Evolutionary conservation across 2,329 filamentous ascomycete species (phyloP), one percentile per base, ranked within the genome.

Genomic region (Colletotrichum lindemuthianum): DNA sequence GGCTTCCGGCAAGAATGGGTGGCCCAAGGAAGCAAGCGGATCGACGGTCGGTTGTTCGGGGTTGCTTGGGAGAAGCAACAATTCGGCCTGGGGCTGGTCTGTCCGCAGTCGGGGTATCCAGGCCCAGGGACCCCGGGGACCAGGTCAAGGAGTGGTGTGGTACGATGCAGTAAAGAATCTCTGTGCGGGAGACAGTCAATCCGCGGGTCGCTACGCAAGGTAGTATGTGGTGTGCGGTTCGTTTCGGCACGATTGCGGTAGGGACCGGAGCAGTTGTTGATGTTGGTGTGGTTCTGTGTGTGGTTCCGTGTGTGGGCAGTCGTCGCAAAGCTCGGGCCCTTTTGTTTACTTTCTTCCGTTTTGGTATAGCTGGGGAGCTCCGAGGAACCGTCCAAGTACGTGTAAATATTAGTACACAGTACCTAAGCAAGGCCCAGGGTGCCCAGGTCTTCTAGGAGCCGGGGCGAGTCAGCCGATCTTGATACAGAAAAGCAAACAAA

Each of bases 281-380:
- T 60, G 68, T 73, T 75, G 77, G 74, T 49, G 47, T 11, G 39
- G 39, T 39, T 51, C n/a, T 63, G 57, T 63, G 60, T 24, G 40
- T 61, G 53, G 40, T 63, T 50, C 55, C 50, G 37, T 57, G 54
- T 44, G 54, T 50, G 48, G 44, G 59, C 61, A 51, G 54, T 61
- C 58, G 63, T 66, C 68, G 61, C 67, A 63, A 65, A 73, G 74
- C 73, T 75, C 71, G 72, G 74, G 66, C 71, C 75, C 70, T 76
- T 55, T 79, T 79, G 78, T 78, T 79, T 78, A 78, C 76, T 72
- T 73, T 74, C 73, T 70, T 72, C 76, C 76, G 71, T 69, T 74
- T 75, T 74, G 67, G 75, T 76, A 76, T 70, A 74, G 72, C 75
- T 74, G 68, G 63, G 63, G 47, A 63, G 58, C 52, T 63, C 52